A percentile compares a stretch with the other conserved stretches of the same genome.
phyloP scores from a whole-genome alignment of 805 yeast species.

The Yamadazyma takamatsuzukensis region DNA sequence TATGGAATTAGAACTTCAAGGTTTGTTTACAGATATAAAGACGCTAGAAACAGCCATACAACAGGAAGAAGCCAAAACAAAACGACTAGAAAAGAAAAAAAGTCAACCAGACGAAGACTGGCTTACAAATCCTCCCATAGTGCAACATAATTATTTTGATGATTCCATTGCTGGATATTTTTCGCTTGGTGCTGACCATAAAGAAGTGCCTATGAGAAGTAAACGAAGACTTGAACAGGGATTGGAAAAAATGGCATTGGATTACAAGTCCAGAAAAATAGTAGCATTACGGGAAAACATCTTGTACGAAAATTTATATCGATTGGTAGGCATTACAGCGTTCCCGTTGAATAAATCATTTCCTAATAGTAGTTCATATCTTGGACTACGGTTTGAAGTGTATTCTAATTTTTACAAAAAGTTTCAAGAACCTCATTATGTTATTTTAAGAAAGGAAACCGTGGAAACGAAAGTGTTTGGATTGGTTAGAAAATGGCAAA shows the following conservation, averaged over 20 bases:
- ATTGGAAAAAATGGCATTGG: too few relatives aligned
- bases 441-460: conserved; percentile 28
- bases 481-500: conserved; percentile 19
- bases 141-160: conserved; percentile 28
- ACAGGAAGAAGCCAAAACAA: too few relatives aligned
- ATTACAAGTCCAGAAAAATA: conserved; percentile 9
- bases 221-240: too few relatives aligned
- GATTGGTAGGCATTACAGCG: conserved; percentile 49
- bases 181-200: neutral
- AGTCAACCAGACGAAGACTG: conserved; percentile 6
- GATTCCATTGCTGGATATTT: conserved; percentile 24
- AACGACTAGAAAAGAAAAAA: conserved; percentile 1
- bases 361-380: conserved; percentile 20
- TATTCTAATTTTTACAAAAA: conserved; percentile 19
- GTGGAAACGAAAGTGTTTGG: conserved; percentile 1
- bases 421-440: conserved; percentile 45
- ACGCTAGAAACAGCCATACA: neutral
- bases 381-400: conserved; percentile 52
- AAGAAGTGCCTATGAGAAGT: neutral
- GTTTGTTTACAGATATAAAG: neutral
- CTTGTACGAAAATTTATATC: conserved; percentile 42
- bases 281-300: conserved; percentile 25
- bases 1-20: too few relatives aligned
- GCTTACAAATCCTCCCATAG: conserved; percentile 14
- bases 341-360: conserved; percentile 44